Evolutionary conservation across 2,329 filamentous ascomycete genomes (phyloP).

Genomic region (Orbilia quercus): DNA sequence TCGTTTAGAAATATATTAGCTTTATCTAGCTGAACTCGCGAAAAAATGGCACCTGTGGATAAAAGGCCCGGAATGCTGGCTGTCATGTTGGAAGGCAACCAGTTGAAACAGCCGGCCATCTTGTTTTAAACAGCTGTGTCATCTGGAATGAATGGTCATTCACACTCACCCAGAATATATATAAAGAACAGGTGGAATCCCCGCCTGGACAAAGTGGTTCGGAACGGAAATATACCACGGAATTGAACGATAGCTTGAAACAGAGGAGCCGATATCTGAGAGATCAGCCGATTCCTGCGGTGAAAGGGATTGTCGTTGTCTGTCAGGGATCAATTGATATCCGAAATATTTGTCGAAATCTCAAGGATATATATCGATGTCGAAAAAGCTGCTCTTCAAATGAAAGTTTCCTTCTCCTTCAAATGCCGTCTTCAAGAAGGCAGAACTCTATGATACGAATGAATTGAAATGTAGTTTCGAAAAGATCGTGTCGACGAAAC

Average conservation of each 20-base stretch:
- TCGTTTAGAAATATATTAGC: conserved; percentile 44
- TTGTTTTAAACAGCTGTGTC: not conserved
- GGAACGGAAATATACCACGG: not conserved
- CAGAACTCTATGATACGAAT: conserved; percentile 42
- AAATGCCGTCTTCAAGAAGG: conserved; percentile 48
- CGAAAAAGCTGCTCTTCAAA: conserved; percentile 39
- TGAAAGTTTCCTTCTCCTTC: conserved; percentile 29
- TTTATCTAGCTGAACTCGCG: conserved; percentile 17
- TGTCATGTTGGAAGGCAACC: conserved; percentile 20
- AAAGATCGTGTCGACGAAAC: conserved; percentile 26
- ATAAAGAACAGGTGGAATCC: conserved; percentile 31
- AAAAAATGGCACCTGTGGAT: conserved; percentile 33
- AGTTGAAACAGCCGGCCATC: conserved; percentile 37
- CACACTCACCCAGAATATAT: conserved; percentile 30
- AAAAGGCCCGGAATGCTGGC: conserved; percentile 44
- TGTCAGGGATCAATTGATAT: too few relatives aligned
- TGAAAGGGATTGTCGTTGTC: too few relatives aligned
- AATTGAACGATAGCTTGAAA: conserved; percentile 11
- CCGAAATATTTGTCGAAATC: conserved; percentile 12
- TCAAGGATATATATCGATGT: conserved; percentile 33
- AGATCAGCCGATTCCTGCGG: conserved; percentile 14
- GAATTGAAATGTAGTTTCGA: conserved; percentile 13
- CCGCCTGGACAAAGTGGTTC: conserved; percentile 22
- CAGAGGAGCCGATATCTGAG: conserved; percentile 7
- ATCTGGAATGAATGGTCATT: conserved; percentile 28